Evolutionary conservation across 139 green algal genomes (phyloP).

Genomic region (Pleodorina starrii): DNA sequence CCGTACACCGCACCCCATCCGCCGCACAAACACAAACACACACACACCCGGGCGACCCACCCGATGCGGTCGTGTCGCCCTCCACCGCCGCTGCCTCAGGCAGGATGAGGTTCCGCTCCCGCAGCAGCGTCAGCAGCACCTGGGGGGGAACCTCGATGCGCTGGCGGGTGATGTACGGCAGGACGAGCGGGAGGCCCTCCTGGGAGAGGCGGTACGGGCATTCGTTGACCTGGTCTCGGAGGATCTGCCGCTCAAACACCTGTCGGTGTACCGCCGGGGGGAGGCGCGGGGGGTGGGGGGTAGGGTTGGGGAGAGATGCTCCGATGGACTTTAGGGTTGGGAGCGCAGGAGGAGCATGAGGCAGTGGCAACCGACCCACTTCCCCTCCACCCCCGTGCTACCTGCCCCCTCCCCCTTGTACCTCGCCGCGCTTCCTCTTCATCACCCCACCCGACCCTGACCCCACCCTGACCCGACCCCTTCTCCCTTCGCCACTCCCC

Average conservation of each 20-base stretch:
- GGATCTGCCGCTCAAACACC: conserved; percentile 91
- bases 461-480: too few species aligned
- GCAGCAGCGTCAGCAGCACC: conserved; percentile 38
- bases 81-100: not conserved
- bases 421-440: too few species aligned
- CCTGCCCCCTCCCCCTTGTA: too few species aligned
- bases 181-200: conserved; percentile 87
- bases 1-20: too few species aligned
- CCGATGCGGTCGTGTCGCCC: not conserved
- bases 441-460: too few species aligned
- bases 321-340: too few species aligned
- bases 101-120: conserved; percentile 37
- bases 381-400: too few species aligned
- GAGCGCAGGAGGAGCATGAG: too few species aligned
- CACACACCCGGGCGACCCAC: too few species aligned
- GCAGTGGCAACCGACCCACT: too few species aligned
- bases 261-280: conserved; percentile 25
- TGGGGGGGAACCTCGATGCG: conserved; percentile 40
- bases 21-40: too few species aligned
- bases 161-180: conserved; percentile 88
- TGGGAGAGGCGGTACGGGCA: conserved; percentile 91
- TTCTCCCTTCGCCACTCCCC: too few species aligned
- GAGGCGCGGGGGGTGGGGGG: not conserved
- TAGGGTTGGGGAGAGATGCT: not conserved
- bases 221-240: conserved; percentile 75